A percentile compares a stretch with the other conserved stretches of the same genome.
phyloP scores from a whole-genome alignment of 805 yeast genomes.

The Starmerella bombicola region DNA sequence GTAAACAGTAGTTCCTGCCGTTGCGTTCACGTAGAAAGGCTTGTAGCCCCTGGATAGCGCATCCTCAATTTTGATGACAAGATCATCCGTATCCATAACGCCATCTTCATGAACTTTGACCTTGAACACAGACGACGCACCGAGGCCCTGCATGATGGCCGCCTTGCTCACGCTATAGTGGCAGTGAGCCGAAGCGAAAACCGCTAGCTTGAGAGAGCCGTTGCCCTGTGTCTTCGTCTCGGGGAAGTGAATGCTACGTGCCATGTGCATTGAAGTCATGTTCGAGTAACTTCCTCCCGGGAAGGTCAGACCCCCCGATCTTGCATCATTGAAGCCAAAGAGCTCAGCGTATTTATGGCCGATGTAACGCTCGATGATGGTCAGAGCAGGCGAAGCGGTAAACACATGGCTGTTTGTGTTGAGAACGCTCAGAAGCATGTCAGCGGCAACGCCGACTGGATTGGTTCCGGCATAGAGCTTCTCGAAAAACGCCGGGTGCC shows the following conservation, averaged over 20 bases:
- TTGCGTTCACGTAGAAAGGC: slow-evolving; percentile 66
- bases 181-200: slow-evolving; percentile 58
- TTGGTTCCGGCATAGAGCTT: slow-evolving; percentile 76
- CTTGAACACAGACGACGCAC: slow-evolving; percentile 49
- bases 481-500: slow-evolving; percentile 80
- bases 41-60: slow-evolving; percentile 45
- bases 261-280: slow-evolving; percentile 64
- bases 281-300: slow-evolving; percentile 85
- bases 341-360: slow-evolving; percentile 54
- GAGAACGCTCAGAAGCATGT: slow-evolving; percentile 50
- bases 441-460: slow-evolving; percentile 70
- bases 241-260: slow-evolving; percentile 53
- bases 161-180: slow-evolving; percentile 76
- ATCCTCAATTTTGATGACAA: slow-evolving; percentile 36
- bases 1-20: slow-evolving; percentile 82
- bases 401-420: slow-evolving; percentile 78
- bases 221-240: slow-evolving; percentile 57
- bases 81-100: slow-evolving; percentile 38
- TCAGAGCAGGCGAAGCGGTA: slow-evolving; percentile 70
- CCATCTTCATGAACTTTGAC: slow-evolving; percentile 48
- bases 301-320: slow-evolving; percentile 72
- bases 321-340: slow-evolving; percentile 42
- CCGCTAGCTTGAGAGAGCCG: slow-evolving; percentile 42
- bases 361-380: slow-evolving; percentile 59
- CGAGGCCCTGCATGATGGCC: slow-evolving; percentile 64